These are phyloP conservation scores for Bromus sterilis DNA, from an alignment of 176 grass and related monocot species.

Conservation along the genomic window DNA sequence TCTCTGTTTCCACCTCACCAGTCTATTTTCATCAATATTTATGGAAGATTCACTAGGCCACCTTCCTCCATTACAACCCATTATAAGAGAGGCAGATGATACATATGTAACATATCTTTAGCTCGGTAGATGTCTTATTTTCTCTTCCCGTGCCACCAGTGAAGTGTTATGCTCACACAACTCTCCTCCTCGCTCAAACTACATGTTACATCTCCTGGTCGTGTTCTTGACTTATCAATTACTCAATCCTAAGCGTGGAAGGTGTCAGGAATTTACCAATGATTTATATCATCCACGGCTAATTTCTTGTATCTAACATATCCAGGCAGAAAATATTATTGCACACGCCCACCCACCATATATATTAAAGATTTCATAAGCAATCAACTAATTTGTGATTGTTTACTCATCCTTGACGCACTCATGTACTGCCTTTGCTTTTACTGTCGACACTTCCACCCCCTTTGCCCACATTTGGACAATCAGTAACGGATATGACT, in stretches of 20 bases:
- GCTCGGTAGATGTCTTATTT: not conserved
- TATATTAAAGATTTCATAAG: fast-evolving
- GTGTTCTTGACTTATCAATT: too few species aligned
- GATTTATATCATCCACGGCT: not conserved
- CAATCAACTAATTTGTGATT: not conserved
- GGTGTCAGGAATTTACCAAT: not conserved
- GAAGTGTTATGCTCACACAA: too few species aligned
- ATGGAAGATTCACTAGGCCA: not conserved
- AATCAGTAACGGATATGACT: too few species aligned
- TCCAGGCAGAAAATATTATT: not conserved
- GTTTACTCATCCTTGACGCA: not conserved
- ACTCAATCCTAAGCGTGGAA: not conserved
- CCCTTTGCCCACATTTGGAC: too few species aligned
- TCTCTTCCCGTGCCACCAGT: not conserved
- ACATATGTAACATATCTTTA: too few species aligned
- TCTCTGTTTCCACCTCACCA: too few species aligned
- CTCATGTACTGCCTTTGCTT: not conserved
- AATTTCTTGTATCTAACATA: not conserved
- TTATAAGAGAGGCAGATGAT: not conserved
- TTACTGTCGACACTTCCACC: fast-evolving
- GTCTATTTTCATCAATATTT: too few species aligned
- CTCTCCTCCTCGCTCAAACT: not conserved
- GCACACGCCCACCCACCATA: not conserved
- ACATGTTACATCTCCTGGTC: not conserved
- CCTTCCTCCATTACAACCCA: not conserved